Evolutionary conservation across 768 basidiomycete species (phyloP).

Genomic region (Chlorophyllum brunneum): DNA sequence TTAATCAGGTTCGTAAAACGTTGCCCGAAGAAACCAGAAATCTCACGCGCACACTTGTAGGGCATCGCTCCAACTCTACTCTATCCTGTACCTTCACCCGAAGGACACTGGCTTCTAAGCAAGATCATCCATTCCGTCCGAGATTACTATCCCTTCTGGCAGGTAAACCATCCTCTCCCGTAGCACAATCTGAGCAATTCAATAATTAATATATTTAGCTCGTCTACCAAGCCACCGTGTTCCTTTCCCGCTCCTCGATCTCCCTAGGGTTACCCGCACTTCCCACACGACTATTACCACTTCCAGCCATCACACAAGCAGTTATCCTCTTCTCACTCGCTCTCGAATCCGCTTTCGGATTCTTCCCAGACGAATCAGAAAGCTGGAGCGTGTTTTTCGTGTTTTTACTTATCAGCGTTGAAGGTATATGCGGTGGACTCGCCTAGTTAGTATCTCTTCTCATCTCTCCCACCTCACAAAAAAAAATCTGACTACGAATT

Average conservation of each 20-base stretch:
- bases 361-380: constrained; percentile 41
- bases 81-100: constrained; percentile 74
- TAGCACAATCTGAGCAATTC: background rate
- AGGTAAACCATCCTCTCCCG: constrained; percentile 39
- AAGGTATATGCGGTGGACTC: constrained; percentile 90
- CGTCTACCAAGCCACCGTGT: constrained; percentile 87
- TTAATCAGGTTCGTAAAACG: constrained; percentile 60
- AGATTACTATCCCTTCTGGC: constrained; percentile 96
- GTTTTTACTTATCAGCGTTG: constrained; percentile 75
- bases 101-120: constrained; percentile 58
- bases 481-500: background rate
- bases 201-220: constrained; percentile 39
- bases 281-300: constrained; percentile 59
- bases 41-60: constrained; percentile 29
- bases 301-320: constrained; percentile 76
- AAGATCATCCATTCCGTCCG: constrained; percentile 78
- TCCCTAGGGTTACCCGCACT: constrained; percentile 81
- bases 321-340: constrained; percentile 58
- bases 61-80: constrained; percentile 88
- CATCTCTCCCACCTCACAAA: constrained; percentile 13
- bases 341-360: constrained; percentile 64
- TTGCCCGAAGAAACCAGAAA: background rate
- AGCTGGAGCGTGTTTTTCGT: constrained; percentile 55
- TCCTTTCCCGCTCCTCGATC: constrained; percentile 89
- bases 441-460: constrained; percentile 65